phyloP scores from a whole-genome alignment of 2,329 filamentous ascomycete genomes.

The Colletotrichum tanaceti region DNA sequence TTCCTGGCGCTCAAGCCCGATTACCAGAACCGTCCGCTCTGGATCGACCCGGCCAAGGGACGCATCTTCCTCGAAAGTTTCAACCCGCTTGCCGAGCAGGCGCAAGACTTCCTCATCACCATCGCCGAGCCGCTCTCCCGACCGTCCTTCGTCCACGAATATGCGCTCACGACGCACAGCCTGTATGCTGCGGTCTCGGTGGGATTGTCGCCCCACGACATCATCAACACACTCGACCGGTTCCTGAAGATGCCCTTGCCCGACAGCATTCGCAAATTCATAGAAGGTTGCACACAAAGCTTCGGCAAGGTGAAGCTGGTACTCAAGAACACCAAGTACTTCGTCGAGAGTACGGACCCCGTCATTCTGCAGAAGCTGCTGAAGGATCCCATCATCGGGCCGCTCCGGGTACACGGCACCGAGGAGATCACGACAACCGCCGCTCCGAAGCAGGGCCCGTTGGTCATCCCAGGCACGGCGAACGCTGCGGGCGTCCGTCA shows the following conservation, averaged over 20 bases:
- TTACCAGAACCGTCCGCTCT: slow-evolving; percentile 88
- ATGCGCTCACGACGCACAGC: slow-evolving; percentile 89
- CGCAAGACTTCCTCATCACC: slow-evolving; percentile 94
- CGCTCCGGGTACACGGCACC: slow-evolving; percentile 78
- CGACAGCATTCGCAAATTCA: slow-evolving; percentile 82
- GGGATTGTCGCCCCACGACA: slow-evolving; percentile 88
- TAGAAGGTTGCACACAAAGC: slow-evolving; percentile 82
- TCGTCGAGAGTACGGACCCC: slow-evolving; percentile 90
- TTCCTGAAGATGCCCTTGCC: slow-evolving; percentile 91
- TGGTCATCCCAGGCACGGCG: slow-evolving; percentile 95
- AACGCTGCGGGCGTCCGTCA: slow-evolving; percentile 90
- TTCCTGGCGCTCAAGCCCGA: slow-evolving; percentile 86
- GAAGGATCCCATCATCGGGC: slow-evolving; percentile 83
- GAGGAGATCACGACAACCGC: slow-evolving; percentile 81
- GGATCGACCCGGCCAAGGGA: slow-evolving; percentile 89
- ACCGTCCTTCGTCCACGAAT: slow-evolving; percentile 92
- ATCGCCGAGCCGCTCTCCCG: slow-evolving; percentile 94
- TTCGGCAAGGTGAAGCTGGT: slow-evolving; percentile 98
- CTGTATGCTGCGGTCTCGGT: slow-evolving; percentile 96
- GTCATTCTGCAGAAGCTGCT: slow-evolving; percentile 88
- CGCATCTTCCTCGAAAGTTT: slow-evolving; percentile 95
- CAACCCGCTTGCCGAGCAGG: slow-evolving; percentile 85
- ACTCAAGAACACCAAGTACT: slow-evolving; percentile 93
- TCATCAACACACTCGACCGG: slow-evolving; percentile 87
- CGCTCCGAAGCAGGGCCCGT: slow-evolving; percentile 85